Conservation (phyloP, 2,329 filamentous ascomycete genomes). For the Cercospora berteroae region DNA sequence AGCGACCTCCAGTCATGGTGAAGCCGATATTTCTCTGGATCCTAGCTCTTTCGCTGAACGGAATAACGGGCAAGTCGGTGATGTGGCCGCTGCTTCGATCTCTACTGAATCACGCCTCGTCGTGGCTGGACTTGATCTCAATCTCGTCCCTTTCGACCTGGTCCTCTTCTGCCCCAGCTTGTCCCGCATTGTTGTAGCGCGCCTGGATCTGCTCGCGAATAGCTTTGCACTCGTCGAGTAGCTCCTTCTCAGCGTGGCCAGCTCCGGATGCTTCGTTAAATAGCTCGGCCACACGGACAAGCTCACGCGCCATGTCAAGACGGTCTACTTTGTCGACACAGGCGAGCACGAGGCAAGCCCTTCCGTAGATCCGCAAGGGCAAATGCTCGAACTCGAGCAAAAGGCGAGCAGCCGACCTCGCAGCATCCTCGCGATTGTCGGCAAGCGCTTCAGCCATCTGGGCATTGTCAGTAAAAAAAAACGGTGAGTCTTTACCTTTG, state of each 20-base stretch:
- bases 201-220: neutral
- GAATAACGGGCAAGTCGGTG: neutral
- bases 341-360: neutral
- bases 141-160: neutral
- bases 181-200: neutral
- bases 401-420: neutral
- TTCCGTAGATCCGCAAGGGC: neutral
- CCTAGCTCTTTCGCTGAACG: neutral
- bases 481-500: neutral
- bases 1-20: neutral
- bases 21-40: neutral
- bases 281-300: neutral
- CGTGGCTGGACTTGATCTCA: neutral
- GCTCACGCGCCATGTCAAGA: neutral
- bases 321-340: neutral
- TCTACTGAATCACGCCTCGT: neutral
- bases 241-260: neutral
- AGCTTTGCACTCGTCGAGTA: neutral
- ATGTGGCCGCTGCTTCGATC: neutral
- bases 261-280: neutral
- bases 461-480: neutral
- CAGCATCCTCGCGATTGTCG: neutral
- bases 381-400: neutral
- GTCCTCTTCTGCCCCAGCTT: neutral
- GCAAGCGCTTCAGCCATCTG: neutral